Evolutionary conservation across 2,329 filamentous ascomycete genomes (phyloP).

Genomic region (Cladosporium austrohemisphaericum): DNA sequence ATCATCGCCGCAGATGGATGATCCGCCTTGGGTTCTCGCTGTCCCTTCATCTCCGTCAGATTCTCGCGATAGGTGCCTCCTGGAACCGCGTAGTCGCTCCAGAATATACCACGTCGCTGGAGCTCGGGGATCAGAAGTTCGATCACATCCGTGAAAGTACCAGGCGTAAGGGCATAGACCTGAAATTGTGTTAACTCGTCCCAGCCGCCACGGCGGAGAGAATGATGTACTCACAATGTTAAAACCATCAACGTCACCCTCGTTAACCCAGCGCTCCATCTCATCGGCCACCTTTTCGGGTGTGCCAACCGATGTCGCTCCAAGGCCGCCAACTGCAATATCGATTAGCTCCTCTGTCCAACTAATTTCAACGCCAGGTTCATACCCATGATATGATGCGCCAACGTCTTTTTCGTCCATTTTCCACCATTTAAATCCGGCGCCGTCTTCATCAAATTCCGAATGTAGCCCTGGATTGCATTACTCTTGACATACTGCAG

Average conservation of each 20-base stretch:
- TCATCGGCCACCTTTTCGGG: slow-evolving; percentile 62
- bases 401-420: slow-evolving; percentile 70
- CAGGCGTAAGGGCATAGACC: slow-evolving; percentile 64
- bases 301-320: slow-evolving; percentile 62
- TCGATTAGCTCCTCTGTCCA: too few species aligned
- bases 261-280: slow-evolving; percentile 63
- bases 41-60: slow-evolving; percentile 51
- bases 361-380: too few species aligned
- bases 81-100: slow-evolving; percentile 51
- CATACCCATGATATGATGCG: slow-evolving; percentile 56
- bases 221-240: slow-evolving; percentile 56
- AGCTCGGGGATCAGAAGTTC: slow-evolving; percentile 64
- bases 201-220: neutral
- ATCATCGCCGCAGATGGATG: slow-evolving; percentile 52
- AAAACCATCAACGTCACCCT: slow-evolving; percentile 71
- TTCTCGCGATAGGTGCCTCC: slow-evolving; percentile 61
- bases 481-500: slow-evolving; percentile 59
- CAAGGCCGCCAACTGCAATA: slow-evolving; percentile 60
- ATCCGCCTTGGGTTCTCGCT: slow-evolving; percentile 49
- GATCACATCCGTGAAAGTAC: slow-evolving; percentile 65
- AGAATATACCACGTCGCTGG: slow-evolving; percentile 56
- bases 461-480: slow-evolving; percentile 55
- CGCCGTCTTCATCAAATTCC: slow-evolving; percentile 54
- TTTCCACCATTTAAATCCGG: slow-evolving; percentile 54
- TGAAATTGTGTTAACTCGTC: slow-evolving; percentile 9